Percentiles rank a stretch among this genome's conserved stretches.
These are phyloP conservation scores for Yamadazyma oceani DNA, from an alignment of 1,139 yeast genomes.

Conservation along the genomic window DNA sequence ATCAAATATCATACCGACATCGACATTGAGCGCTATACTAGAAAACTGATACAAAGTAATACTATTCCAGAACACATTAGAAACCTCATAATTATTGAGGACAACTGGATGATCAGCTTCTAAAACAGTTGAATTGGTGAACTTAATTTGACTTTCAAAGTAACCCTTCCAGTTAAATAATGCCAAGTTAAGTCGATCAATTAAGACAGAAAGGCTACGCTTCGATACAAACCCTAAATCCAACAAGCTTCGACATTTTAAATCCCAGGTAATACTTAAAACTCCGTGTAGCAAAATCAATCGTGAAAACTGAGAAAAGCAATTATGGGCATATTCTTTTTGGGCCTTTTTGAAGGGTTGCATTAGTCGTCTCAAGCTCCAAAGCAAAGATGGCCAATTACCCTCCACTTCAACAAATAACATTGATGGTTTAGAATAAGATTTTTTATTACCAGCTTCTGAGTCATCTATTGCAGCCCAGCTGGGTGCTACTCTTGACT, in stretches of 20 bases:
- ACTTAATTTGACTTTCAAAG: slow-evolving; percentile 33
- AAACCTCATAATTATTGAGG: slow-evolving; percentile 20
- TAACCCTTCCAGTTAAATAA: slow-evolving; percentile 38
- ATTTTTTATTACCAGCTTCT: neutral
- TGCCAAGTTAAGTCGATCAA: slow-evolving; percentile 32
- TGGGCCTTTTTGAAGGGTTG: slow-evolving; percentile 31
- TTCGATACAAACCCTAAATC: slow-evolving; percentile 24
- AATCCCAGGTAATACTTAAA: slow-evolving; percentile 35
- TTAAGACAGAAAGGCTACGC: slow-evolving; percentile 13
- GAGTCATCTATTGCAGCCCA: slow-evolving; percentile 2
- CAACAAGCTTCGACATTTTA: slow-evolving; percentile 21
- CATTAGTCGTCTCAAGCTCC: slow-evolving; percentile 34
- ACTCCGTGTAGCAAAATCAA: slow-evolving; percentile 39
- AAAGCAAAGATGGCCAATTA: slow-evolving; percentile 41
- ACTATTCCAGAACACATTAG: slow-evolving; percentile 23
- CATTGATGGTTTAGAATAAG: slow-evolving; percentile 2
- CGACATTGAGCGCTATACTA: slow-evolving; percentile 11
- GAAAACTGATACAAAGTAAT: slow-evolving; percentile 19
- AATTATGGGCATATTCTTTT: slow-evolving; percentile 33
- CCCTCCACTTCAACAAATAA: slow-evolving; percentile 19
- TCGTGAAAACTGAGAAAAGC: slow-evolving; percentile 40
- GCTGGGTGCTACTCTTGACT: slow-evolving; percentile 8
- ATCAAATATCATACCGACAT: slow-evolving; percentile 3
- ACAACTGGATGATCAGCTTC: slow-evolving; percentile 1
- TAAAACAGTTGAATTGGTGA: neutral